Conservation (phyloP, 2,329 filamentous ascomycete species). For the Pestalotiopsis sp. region DNA sequence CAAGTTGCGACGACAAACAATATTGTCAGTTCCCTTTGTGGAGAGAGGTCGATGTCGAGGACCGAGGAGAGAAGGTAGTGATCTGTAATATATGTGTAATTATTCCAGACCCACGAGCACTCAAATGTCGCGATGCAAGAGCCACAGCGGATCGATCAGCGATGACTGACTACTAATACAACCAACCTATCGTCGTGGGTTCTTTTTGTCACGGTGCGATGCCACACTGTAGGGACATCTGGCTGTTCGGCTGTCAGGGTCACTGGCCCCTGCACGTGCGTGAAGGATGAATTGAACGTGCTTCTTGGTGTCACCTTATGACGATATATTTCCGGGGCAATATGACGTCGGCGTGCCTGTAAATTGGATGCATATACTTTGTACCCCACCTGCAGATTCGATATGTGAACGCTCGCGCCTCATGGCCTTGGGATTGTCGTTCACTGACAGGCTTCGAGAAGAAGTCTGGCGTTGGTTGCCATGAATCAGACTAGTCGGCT, state of each 20-base stretch:
- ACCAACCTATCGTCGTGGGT: conserved; percentile 4
- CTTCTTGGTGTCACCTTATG: conserved; percentile 8
- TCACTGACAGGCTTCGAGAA: conserved; percentile 9
- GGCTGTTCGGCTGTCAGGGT: neutral
- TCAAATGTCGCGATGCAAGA: no score
- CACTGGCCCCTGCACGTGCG: neutral
- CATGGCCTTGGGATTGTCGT: neutral
- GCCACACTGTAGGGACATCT: conserved; percentile 7
- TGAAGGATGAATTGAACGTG: conserved; percentile 4
- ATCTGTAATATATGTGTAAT: no score
- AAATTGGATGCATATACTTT: conserved; percentile 3
- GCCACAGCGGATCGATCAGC: no score
- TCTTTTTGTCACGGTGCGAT: neutral
- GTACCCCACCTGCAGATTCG: conserved; percentile 8
- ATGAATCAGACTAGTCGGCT: neutral
- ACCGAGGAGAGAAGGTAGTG: no score
- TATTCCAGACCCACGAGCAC: no score
- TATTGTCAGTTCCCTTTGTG: no score
- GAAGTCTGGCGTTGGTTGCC: conserved; percentile 5
- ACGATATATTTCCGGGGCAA: conserved; percentile 5
- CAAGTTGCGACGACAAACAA: no score
- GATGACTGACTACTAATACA: no score
- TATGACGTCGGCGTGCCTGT: conserved; percentile 13
- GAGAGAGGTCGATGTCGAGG: no score
- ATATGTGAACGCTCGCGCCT: neutral